Conservation (phyloP, 495 filamentous ascomycete species). For the Neurospora sp. region DNA sequence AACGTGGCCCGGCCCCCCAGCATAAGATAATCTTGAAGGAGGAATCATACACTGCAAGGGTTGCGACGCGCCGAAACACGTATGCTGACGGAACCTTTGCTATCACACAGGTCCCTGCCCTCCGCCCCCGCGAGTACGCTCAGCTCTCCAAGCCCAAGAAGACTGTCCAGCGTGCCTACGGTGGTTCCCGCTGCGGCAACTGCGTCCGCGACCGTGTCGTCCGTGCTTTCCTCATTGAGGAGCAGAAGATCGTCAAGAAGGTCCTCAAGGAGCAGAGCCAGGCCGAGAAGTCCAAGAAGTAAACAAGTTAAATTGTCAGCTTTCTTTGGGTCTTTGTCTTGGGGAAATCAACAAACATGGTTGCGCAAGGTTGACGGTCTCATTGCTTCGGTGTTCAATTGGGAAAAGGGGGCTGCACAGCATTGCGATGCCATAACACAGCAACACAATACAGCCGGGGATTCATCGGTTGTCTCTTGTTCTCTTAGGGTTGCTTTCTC, state of each 20-base stretch:
- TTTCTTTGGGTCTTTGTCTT: slow-evolving; percentile 14
- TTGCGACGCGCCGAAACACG: neutral
- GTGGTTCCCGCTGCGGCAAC: slow-evolving; percentile 94
- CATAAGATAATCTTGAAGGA: neutral
- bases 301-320: slow-evolving; percentile 13
- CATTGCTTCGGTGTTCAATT: slow-evolving; percentile 43
- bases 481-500: slow-evolving; percentile 40
- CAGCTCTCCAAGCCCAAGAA: slow-evolving; percentile 95
- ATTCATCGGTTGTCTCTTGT: slow-evolving; percentile 24
- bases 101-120: slow-evolving; percentile 70
- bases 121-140: slow-evolving; percentile 94
- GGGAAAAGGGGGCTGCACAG: slow-evolving; percentile 32
- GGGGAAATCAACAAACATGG: slow-evolving; percentile 13
- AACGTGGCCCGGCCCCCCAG: neutral
- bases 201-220: slow-evolving; percentile 97
- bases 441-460: slow-evolving; percentile 26
- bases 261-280: slow-evolving; percentile 75
- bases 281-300: slow-evolving; percentile 73
- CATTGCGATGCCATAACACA: slow-evolving; percentile 25
- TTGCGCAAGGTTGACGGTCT: slow-evolving; percentile 27
- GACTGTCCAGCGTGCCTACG: slow-evolving; percentile 96
- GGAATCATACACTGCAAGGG: neutral
- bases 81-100: slow-evolving; percentile 4
- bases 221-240: slow-evolving; percentile 96
- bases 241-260: slow-evolving; percentile 99